A percentile compares a stretch with the other conserved stretches of the same genome.
These are phyloP conservation scores for Sclerotinia minor DNA, from an alignment of 2,329 filamentous ascomycete genomes.

Conservation along the genomic window DNA sequence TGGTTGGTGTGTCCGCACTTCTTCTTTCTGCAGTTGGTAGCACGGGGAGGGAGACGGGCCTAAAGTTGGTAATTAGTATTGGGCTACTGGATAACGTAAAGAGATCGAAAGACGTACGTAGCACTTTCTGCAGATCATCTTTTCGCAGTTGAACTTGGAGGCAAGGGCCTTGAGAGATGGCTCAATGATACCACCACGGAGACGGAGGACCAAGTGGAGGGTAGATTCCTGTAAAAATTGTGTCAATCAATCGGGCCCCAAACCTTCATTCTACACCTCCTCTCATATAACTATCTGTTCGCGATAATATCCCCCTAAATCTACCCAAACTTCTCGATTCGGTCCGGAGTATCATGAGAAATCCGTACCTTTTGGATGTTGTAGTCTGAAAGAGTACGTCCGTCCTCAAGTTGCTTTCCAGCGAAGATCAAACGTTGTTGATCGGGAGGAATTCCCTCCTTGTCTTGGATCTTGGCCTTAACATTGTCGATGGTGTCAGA, in stretches of 20 bases:
- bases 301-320: neutral
- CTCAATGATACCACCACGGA: conserved; percentile 99
- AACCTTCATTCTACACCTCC: neutral
- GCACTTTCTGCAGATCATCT: conserved; percentile 99
- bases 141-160: conserved; percentile 99
- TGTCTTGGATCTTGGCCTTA: conserved; percentile 99
- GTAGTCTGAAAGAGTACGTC: conserved; percentile 94
- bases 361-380: conserved; percentile 91
- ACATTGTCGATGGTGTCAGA: conserved; percentile 99
- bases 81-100: neutral
- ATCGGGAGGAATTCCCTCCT: conserved; percentile 97
- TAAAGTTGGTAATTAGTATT: conserved; percentile 41
- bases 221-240: conserved; percentile 76
- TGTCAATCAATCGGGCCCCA: conserved; percentile 30
- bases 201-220: conserved; percentile 96
- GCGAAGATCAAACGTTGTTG: conserved; percentile 99
- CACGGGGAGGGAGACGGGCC: conserved; percentile 90
- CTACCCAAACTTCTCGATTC: neutral
- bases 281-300: neutral
- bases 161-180: conserved; percentile 97
- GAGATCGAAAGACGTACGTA: conserved; percentile 66
- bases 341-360: neutral
- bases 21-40: conserved; percentile 99
- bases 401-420: conserved; percentile 98
- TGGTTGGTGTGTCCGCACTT: conserved; percentile 99